These are phyloP conservation scores for Lichtheimia corymbifera DNA, from an alignment of 371 early-diverging fungal genomes.

Conservation along the genomic window DNA sequence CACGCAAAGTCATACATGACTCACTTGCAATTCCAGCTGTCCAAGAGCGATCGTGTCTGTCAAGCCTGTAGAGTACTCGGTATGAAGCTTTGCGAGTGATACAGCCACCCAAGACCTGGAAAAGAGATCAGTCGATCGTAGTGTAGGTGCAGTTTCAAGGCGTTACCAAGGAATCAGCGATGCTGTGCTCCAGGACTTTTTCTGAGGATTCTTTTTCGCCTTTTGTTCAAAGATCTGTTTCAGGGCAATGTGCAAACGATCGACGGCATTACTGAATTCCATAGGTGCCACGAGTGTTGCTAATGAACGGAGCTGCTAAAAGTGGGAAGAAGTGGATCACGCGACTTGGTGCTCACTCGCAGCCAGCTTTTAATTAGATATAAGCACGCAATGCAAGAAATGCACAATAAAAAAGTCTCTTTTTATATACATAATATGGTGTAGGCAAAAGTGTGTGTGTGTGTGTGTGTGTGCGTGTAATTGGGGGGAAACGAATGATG, in stretches of 20 bases:
- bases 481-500: constrained; percentile 2
- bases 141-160: neutral
- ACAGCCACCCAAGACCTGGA: constrained; percentile 28
- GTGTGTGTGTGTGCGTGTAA: neutral
- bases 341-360: too few species aligned
- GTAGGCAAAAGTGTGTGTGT: too few species aligned
- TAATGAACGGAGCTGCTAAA: too few species aligned
- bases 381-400: too few species aligned
- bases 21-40: constrained; percentile 19
- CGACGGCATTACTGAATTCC: constrained; percentile 22
- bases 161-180: constrained; percentile 19
- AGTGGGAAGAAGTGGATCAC: too few species aligned
- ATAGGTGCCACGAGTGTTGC: neutral
- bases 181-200: neutral
- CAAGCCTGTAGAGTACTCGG: constrained; percentile 18
- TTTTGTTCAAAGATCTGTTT: constrained; percentile 4
- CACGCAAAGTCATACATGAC: neutral
- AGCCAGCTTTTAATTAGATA: too few species aligned
- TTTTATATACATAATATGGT: constrained; percentile 2
- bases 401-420: neutral
- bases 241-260: constrained; percentile 14
- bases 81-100: constrained; percentile 14
- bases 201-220: neutral
- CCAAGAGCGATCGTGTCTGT: constrained; percentile 18
- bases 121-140: neutral